phyloP scores from a whole-genome alignment of 352 stramenopile species.

The Phytopythium vexans region DNA sequence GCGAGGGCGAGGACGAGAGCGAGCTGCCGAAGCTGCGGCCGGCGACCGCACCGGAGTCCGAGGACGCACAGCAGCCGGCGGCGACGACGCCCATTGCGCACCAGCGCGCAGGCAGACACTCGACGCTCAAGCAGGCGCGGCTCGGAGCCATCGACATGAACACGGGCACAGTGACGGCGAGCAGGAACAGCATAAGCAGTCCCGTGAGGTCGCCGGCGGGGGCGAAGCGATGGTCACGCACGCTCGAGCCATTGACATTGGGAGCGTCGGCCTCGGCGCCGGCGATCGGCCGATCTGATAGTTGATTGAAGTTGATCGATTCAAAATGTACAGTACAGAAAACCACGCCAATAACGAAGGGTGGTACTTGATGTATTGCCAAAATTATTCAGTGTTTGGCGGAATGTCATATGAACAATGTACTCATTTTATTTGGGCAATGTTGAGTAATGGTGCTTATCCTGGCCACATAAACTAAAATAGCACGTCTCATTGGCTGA shows the following conservation, averaged over 20 bases:
- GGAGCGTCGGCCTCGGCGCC: no score
- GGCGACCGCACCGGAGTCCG: slow-evolving; percentile 29
- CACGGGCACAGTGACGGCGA: not conserved
- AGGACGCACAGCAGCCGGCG: slow-evolving; percentile 7
- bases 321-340: no score
- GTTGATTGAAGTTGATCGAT: no score
- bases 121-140: slow-evolving; percentile 36
- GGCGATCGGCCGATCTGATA: no score
- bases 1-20: slow-evolving; percentile 11
- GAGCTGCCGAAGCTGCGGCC: slow-evolving; percentile 48
- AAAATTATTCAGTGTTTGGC: no score
- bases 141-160: slow-evolving; percentile 13
- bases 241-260: slow-evolving; percentile 30
- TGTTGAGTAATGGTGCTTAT: no score
- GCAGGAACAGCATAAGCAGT: slow-evolving; percentile 11
- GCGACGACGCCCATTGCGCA: not conserved
- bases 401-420: no score
- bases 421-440: no score
- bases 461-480: no score
- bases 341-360: no score
- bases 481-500: no score
- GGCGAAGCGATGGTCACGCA: slow-evolving; percentile 48
- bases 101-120: slow-evolving; percentile 10
- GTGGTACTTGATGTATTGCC: no score
- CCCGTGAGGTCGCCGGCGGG: slow-evolving; percentile 33